Evolutionary conservation across 345 rosid genomes (phyloP).

Genomic region (Erucastrum elatum): DNA sequence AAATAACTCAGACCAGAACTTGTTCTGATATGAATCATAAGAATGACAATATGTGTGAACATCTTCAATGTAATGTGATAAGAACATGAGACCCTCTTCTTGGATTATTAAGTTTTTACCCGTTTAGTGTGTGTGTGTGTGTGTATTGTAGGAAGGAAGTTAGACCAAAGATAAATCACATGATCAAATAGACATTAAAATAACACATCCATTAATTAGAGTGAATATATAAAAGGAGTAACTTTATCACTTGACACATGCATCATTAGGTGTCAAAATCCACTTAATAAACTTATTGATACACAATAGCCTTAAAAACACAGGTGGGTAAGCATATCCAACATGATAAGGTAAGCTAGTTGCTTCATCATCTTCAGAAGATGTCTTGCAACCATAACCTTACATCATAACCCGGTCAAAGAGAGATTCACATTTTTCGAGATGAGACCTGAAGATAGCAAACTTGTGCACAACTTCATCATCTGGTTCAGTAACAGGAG

Average conservation of each 20-base stretch:
- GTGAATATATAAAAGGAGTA: background rate
- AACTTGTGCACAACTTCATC: background rate
- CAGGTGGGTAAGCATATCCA: background rate
- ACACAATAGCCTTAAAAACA: background rate
- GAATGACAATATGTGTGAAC: conserved; percentile 48
- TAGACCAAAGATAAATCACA: background rate
- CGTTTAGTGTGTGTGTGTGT: background rate
- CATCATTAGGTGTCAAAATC: background rate
- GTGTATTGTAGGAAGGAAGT: background rate
- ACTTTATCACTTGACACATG: background rate
- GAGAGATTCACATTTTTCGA: background rate
- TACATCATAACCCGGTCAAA: background rate
- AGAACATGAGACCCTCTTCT: conserved; percentile 78
- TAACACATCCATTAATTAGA: background rate
- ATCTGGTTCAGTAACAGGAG: background rate
- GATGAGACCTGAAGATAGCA: background rate
- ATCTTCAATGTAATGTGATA: conserved; percentile 83
- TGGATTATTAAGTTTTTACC: background rate
- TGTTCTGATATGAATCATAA: background rate
- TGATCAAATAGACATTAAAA: background rate
- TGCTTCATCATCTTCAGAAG: too few species aligned
- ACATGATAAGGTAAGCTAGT: background rate
- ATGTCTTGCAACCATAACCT: background rate
- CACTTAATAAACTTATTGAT: background rate
- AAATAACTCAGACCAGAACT: conserved; percentile 16